Evolutionary conservation across 108 stramenopile species (phyloP).

Genomic region (Aureococcus anophagefferens): DNA sequence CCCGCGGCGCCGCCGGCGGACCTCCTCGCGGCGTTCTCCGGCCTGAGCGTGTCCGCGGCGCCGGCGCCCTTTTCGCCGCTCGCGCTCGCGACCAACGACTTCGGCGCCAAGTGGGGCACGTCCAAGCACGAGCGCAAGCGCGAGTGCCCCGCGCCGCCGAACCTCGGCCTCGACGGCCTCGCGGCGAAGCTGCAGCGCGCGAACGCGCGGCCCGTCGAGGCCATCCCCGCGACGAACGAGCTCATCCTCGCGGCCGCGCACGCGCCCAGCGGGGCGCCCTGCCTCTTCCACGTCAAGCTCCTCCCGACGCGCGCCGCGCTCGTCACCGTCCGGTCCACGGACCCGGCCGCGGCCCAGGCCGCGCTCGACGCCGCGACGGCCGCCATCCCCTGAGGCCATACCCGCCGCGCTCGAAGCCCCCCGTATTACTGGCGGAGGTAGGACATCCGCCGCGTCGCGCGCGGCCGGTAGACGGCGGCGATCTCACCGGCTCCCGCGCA

Average conservation of each 20-base stretch:
- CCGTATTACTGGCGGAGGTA: no score
- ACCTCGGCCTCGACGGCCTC: conserved; percentile 37
- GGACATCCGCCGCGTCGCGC: no score
- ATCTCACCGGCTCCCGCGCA: no score
- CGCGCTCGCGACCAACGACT: conserved; percentile 71
- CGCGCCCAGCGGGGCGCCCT: conserved; percentile 48
- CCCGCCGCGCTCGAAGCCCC: no score
- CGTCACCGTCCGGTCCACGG: conserved; percentile 24
- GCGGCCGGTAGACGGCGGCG: no score
- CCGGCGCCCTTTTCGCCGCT: conserved; percentile 57
- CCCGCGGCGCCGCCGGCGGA: neutral
- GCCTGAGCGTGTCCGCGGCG: conserved; percentile 40
- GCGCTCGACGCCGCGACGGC: neutral
- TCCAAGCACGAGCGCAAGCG: conserved; percentile 47
- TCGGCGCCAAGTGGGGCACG: conserved; percentile 74
- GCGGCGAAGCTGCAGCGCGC: conserved; percentile 48
- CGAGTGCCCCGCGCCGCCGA: conserved; percentile 36
- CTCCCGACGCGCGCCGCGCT: conserved; percentile 40
- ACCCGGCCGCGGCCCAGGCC: neutral
- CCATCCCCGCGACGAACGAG: conserved; percentile 73
- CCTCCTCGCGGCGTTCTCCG: conserved; percentile 43
- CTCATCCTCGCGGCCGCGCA: conserved; percentile 70
- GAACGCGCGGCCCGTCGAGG: conserved; percentile 64
- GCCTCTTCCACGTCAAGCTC: conserved; percentile 70
- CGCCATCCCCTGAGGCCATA: no score